Evolutionary conservation across 768 basidiomycete genomes (phyloP).

Genomic region (Wakefieldia striispora): DNA sequence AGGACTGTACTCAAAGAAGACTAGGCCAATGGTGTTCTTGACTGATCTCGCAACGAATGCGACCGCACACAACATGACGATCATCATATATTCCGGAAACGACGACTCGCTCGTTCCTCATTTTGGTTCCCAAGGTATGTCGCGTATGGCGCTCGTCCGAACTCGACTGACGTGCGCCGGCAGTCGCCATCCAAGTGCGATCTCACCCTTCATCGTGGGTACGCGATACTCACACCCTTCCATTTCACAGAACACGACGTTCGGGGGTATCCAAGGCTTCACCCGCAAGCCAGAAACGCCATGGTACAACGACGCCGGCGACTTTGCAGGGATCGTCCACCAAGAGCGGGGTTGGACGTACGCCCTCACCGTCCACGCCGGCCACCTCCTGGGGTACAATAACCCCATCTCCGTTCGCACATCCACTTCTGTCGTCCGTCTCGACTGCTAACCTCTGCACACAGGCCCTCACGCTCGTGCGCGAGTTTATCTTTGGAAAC

Average conservation of each 20-base stretch:
- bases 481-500: conserved; percentile 65
- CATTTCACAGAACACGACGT: conserved; percentile 63
- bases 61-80: conserved; percentile 45
- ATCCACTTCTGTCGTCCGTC: not conserved
- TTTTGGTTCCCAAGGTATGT: conserved; percentile 58
- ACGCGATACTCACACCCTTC: not conserved
- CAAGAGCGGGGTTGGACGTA: conserved; percentile 67
- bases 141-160: not conserved
- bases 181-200: conserved; percentile 56
- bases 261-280: conserved; percentile 75
- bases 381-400: conserved; percentile 39
- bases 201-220: not conserved
- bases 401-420: conserved; percentile 46
- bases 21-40: conserved; percentile 62
- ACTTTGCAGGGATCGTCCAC: conserved; percentile 67
- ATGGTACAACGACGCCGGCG: conserved; percentile 58
- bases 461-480: conserved; percentile 59
- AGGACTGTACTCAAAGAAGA: conserved; percentile 9
- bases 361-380: conserved; percentile 36
- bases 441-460: not conserved
- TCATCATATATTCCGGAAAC: conserved; percentile 68
- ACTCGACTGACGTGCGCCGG: conserved; percentile 9
- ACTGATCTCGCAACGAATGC: conserved; percentile 66
- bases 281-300: conserved; percentile 64
- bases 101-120: conserved; percentile 67